phyloP scores from a whole-genome alignment of 129 eudicot genomes.

The Arctium lappa region DNA sequence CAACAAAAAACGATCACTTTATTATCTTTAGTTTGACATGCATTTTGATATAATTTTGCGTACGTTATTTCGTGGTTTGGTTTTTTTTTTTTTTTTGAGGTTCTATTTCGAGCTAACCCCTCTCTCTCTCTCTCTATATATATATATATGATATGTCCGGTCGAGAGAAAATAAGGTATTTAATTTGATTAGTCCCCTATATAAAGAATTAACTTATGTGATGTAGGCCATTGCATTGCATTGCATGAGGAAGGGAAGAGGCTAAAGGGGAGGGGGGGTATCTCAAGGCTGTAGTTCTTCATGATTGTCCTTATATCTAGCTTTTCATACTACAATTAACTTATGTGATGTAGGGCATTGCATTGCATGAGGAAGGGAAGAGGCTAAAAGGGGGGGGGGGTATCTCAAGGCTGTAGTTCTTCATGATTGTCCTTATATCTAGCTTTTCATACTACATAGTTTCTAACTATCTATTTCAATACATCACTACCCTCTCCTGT shows the following conservation, averaged over 20 bases:
- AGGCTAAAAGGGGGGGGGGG: constrained; percentile 50
- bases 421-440: constrained; percentile 52
- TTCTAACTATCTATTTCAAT: constrained; percentile 72
- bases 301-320: constrained; percentile 54
- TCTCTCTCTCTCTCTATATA: no score
- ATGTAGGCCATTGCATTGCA: constrained; percentile 55
- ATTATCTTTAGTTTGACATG: no score
- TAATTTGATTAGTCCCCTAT: no score
- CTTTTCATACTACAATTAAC: constrained; percentile 55
- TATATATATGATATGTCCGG: no score
- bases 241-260: constrained; percentile 55
- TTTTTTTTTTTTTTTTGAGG: no score
- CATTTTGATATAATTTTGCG: no score
- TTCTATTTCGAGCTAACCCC: no score
- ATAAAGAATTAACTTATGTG: background rate
- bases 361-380: constrained; percentile 55
- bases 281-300: constrained; percentile 76
- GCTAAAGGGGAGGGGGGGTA: constrained; percentile 30
- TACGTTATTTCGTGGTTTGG: no score
- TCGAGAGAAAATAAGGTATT: no score
- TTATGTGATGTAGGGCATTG: constrained; percentile 44
- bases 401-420: constrained; percentile 67
- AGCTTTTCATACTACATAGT: constrained; percentile 77
- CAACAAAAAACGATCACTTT: no score
- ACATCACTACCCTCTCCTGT: constrained; percentile 64